Evolutionary conservation across 2,329 filamentous ascomycete genomes (phyloP).

Genomic region (Ascosphaera acerosa): DNA sequence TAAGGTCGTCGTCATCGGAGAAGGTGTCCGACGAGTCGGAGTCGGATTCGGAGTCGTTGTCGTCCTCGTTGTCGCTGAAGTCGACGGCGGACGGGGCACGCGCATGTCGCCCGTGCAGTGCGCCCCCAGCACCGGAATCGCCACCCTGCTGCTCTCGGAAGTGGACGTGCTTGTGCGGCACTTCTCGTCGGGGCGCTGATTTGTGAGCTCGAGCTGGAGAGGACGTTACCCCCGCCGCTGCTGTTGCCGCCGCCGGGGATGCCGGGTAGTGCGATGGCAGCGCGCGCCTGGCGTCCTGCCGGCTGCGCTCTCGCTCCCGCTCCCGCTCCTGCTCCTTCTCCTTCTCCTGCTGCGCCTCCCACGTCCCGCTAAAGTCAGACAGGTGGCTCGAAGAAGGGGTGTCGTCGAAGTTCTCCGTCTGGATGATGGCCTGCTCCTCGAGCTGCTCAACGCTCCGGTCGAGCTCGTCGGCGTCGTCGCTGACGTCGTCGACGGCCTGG

Average conservation of each 20-base stretch:
- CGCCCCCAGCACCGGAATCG: conserved; percentile 15
- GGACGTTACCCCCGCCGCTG: conserved; percentile 30
- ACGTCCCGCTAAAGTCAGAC: background rate
- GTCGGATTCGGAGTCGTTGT: conserved; percentile 23
- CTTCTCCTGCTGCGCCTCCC: background rate
- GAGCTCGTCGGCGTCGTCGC: conserved; percentile 47
- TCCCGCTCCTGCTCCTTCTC: conserved; percentile 16
- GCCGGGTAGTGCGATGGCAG: conserved; percentile 9
- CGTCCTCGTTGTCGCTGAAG: conserved; percentile 25
- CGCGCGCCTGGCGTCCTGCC: conserved; percentile 1
- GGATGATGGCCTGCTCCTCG: conserved; percentile 51
- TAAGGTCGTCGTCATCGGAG: conserved; percentile 41
- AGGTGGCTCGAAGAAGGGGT: background rate
- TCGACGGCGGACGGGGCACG: conserved; percentile 39
- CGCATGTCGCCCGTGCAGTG: conserved; percentile 17
- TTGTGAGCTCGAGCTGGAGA: conserved; percentile 20
- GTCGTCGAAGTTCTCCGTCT: conserved; percentile 13
- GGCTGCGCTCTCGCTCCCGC: no score
- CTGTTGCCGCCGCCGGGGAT: conserved; percentile 17
- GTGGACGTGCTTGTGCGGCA: conserved; percentile 18
- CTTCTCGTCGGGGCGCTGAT: conserved; percentile 17
- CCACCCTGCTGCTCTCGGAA: conserved; percentile 12
- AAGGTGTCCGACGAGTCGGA: conserved; percentile 36
- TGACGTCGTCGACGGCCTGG: conserved; percentile 54
- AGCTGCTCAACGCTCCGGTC: conserved; percentile 51